Evolutionary conservation across 108 stramenopile species (phyloP), one percentile per base, ranked within the genome.

Genomic region (Cyclotella kingstonii): DNA sequence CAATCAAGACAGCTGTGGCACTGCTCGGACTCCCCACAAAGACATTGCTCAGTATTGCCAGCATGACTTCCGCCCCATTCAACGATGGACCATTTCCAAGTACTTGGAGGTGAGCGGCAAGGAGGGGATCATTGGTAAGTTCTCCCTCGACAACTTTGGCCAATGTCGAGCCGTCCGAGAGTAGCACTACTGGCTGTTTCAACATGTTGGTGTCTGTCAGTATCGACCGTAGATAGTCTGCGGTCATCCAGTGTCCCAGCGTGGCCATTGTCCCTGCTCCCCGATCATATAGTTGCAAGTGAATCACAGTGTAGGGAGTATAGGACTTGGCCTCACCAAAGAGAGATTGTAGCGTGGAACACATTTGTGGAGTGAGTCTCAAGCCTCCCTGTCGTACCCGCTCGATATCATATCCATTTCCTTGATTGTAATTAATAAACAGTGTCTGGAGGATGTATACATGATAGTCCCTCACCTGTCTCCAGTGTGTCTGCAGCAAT

Each of bases 21-120:
- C 49, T 51, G 1, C 54, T 57, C 17, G 67, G 67, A 51, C 42
- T 59, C 1, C 67, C 67, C 23, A 68, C 59, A 33, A 29, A 68
- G 15, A 68, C 67, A 58, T 42, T 50, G 29, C 46, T 43, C 47
- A 68, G 44, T 1, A 59, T 23, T 0, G 67, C 57, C 6, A 68
- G 22, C 5, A 55, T 45, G 1, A 36, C 38, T 33, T 68, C 67
- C 1, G 56, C 45, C 0, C 67, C 57, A 48, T 33, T 38, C 15
- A 58, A 39, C 10, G 17, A 12, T 6, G 29, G 39, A 2, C 52
- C 49, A 1, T 47, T 52, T 19, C 28, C 28, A 26, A 57, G 21
- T 3, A 67, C 44, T n/a, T 57, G 50, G 30, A 68, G 26, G 10
- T 68, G 49, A 5, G 38, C 41, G 14, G 45, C 67, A 33, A 68